Conservation (phyloP, 257 asterid species). For the Echites panduratus region DNA sequence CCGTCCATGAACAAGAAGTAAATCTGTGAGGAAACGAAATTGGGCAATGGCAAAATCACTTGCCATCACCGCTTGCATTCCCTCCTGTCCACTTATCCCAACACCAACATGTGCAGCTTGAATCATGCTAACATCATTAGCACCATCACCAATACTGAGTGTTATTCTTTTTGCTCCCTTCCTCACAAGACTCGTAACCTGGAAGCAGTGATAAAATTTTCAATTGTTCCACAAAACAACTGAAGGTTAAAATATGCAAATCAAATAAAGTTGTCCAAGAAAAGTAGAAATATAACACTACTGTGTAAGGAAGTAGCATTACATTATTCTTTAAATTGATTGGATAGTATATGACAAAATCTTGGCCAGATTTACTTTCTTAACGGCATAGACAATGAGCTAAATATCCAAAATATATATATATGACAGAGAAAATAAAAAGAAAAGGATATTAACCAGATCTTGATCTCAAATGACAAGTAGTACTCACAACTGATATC, state of each 20-base stretch:
- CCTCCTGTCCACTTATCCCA: conserved; percentile 99
- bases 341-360: background rate
- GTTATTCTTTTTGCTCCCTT: conserved; percentile 95
- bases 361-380: background rate
- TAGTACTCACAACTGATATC: background rate
- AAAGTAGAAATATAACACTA: background rate
- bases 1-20: conserved; percentile 98
- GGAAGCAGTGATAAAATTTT: conserved; percentile 27
- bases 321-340: background rate
- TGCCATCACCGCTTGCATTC: conserved; percentile 99
- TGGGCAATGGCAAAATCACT: conserved; percentile 99
- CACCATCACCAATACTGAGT: conserved; percentile 98
- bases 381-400: background rate
- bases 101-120: conserved; percentile 99
- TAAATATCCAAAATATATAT: no score
- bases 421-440: no score
- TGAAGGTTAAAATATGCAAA: background rate
- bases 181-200: conserved; percentile 96
- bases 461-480: background rate
- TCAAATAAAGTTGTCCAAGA: background rate
- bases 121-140: conserved; percentile 99
- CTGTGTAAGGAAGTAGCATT: background rate
- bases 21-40: conserved; percentile 86
- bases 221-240: conserved; percentile 8
- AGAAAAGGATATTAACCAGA: background rate